These are phyloP conservation scores for Coemansia sp. DNA, from an alignment of 192 early-diverging fungal genomes.

Conservation along the genomic window DNA sequence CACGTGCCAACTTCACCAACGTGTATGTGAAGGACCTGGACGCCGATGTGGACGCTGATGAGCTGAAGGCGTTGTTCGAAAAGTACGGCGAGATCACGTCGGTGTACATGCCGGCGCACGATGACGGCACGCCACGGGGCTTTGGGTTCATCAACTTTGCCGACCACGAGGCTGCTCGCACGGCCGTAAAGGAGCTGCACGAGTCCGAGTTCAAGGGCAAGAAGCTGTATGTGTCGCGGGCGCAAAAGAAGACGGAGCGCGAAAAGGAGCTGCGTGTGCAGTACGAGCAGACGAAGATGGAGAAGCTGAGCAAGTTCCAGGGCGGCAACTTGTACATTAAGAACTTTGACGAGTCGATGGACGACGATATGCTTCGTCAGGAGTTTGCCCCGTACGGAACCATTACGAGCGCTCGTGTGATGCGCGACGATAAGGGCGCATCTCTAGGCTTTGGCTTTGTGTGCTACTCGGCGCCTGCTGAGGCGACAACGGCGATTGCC, in stretches of 20 bases:
- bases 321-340: slow-evolving; percentile 98
- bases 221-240: slow-evolving; percentile 91
- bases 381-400: slow-evolving; percentile 95
- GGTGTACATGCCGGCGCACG: slow-evolving; percentile 69
- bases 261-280: slow-evolving; percentile 93
- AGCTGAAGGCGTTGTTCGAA: slow-evolving; percentile 75
- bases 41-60: slow-evolving; percentile 71
- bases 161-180: slow-evolving; percentile 82
- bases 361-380: slow-evolving; percentile 94
- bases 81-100: slow-evolving; percentile 83
- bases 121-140: slow-evolving; percentile 80
- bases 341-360: slow-evolving; percentile 95
- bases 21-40: slow-evolving; percentile 97
- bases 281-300: slow-evolving; percentile 92
- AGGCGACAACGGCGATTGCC: slow-evolving; percentile 96
- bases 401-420: slow-evolving; percentile 97
- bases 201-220: slow-evolving; percentile 89
- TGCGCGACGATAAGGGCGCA: slow-evolving; percentile 85
- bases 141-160: slow-evolving; percentile 99
- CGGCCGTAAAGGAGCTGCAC: slow-evolving; percentile 89
- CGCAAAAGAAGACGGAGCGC: slow-evolving; percentile 98
- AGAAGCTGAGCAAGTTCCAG: slow-evolving; percentile 98
- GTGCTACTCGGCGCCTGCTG: slow-evolving; percentile 98
- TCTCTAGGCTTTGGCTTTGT: slow-evolving; percentile 99
- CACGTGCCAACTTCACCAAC: slow-evolving; percentile 92